phyloP scores from a whole-genome alignment of 148 eudicot species.

The Heliamphora exappendiculata region DNA sequence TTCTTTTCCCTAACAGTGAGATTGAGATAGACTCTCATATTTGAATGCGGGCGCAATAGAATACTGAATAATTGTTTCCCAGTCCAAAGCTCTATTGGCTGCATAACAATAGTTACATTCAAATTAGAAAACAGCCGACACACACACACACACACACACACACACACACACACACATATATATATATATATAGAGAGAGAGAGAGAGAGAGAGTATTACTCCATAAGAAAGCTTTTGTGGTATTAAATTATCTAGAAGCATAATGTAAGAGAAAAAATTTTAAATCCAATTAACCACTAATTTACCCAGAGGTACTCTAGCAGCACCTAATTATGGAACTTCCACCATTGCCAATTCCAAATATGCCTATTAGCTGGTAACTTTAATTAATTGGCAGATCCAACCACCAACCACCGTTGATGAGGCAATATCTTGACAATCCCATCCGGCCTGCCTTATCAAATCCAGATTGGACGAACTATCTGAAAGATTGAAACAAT shows the following conservation, averaged over 20 bases:
- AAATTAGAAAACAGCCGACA: neutral
- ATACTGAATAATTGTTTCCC: conserved; percentile 89
- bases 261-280: too few species aligned
- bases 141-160: too few species aligned
- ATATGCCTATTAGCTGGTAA: too few species aligned
- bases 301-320: neutral
- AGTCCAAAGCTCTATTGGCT: conserved; percentile 98
- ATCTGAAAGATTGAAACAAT: neutral
- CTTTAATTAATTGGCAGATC: neutral
- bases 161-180: too few species aligned
- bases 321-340: neutral
- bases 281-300: neutral
- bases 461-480: neutral
- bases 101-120: conserved; percentile 25
- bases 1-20: conserved; percentile 76
- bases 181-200: too few species aligned
- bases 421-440: neutral
- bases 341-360: too few species aligned
- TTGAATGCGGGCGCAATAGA: conserved; percentile 75
- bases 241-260: too few species aligned
- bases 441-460: neutral
- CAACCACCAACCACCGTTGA: neutral
- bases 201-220: too few species aligned
- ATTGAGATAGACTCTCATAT: conserved; percentile 77
- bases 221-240: too few species aligned